Base-by-base conservation (phyloP, 2,329 filamentous ascomycete genomes). In the Nigrospora oryzae region DNA sequence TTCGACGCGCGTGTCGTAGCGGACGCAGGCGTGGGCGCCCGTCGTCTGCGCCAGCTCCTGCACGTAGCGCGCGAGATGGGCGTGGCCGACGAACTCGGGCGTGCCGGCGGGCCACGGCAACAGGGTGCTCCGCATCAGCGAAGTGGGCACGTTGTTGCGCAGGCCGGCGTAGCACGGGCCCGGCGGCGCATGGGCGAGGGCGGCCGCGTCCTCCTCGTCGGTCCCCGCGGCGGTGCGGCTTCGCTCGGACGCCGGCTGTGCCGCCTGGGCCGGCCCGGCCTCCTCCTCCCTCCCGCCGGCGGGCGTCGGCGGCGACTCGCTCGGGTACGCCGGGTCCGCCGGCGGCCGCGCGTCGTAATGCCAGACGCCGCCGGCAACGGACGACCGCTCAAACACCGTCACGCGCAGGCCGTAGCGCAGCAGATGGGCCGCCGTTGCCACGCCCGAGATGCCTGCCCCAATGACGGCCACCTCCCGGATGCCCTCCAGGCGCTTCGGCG, bases 71-170 rank as follows among this genome's bases (percentile, higher is more conserved):
- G 73, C 72, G 10, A 86, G 62, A 0, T 74, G 67, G 14, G 62
- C 54, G 47, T 85, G 83, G 2, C 64, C 71, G 5, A 83, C 75
- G 47, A 77, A 77, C 14, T 79, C 75, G 3, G 72, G 71, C 0
- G 79, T 84, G 1, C 74, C 76, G 6, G 70, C 60, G 0, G 80
- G 78, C 74, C 83, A 87, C 0, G 55, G 49, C 4, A 63, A 57
- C 2, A 75, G 58, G 10, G 60, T 63, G 46, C 63, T 71, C 36
- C 62, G 58, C 61, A 75, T 66, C 3, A 74, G 53, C 17, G 59
- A 69, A n/a, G 83, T 80, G 0, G 86, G 83, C 4, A 90, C 83
- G 54, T 91, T 93, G 33, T 85, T 88, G 56, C 83, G 83, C 8
- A 90, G 64, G 3, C 74, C 72, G 5, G 61, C 62, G 46, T 75